Evolutionary conservation across 2,329 filamentous ascomycete genomes (phyloP), one percentile per base, ranked within the genome.

Genomic region (Aureobasidium uvarum): DNA sequence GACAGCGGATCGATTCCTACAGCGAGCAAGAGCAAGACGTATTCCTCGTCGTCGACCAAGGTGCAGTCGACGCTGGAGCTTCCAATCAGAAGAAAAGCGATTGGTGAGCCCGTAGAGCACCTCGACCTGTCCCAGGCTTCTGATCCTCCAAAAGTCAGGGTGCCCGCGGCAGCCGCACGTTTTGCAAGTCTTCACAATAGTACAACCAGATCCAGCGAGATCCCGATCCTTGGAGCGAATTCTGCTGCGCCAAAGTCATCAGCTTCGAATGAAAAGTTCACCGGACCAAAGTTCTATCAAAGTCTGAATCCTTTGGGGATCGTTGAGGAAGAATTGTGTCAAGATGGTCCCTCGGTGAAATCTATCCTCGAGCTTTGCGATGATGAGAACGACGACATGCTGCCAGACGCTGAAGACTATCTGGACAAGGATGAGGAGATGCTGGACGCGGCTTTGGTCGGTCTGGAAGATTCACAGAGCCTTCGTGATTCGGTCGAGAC

Each of bases 1-100:
- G 68, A 68, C 11, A 65, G 69, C 38, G 78, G 76, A 65, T 70
- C 71, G 46, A 16, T 6, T n/a, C 3, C 41, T 18, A 38, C 45
- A 11, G 45, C 41, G 36, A 63, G 5, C 77, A 77, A 67, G 70
- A 71, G 51, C 33, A 45, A 64, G 2, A 33, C 62, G 1, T 45
- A 33, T 39, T 69, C 70, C 11, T 23, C 59, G 0, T 71, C 70
- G 36, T 54, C 36, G 36, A 39, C 3, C n/a, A 64, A 63, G 39
- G 54, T 33, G 1, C 72, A 76, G 60, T 74, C 70, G 18, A 72
- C 73, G 48, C 68, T 75, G 23, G 68, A 66, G 39, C 62, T 74
- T 39, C 59, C 38, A 0, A 65, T 67, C 16, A 69, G 56, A 13
- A 73, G 72, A 66, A 70, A 46, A n/a, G 33, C 41, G 11, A 14